Evolutionary conservation across 331 rosid genomes (phyloP), one percentile per base, ranked within the genome.

Genomic region (Rosa hybrid): DNA sequence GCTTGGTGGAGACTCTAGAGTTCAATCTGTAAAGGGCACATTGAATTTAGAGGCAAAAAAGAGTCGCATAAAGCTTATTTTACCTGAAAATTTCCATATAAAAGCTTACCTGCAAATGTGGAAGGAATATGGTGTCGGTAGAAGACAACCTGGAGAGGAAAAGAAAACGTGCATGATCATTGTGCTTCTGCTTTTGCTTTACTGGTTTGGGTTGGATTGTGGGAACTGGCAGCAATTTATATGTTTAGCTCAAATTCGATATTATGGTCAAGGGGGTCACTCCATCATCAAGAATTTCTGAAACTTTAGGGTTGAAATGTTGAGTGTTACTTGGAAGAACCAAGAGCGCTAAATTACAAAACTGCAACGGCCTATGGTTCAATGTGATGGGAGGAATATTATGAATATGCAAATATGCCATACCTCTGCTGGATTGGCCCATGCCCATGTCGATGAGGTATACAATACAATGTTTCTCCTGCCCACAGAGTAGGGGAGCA

Each of bases 121-220:
- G 67, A 53, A 53, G 78, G 68, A 74, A 74, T 74, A 54, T 54
- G 18, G 7, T 74, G 78, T 38, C 20, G 34, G 68, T 41, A 27
- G 60, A 12, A 54, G 51, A 74, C 54, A 74, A 74, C 46, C 51
- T 53, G 49, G 68, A 68, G 72, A 17, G 8, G 44, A 53, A 74
- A 4, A 9, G 63, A 38, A 8, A 50, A 11, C 11, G 62, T 17
- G 23, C 17, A 16, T 49, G 62, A 25, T 25, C 57, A 50, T 72
- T 49, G 25, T 25, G 34, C 30, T 50, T 50, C 30, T 41, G 72
- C 72, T n/a, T 59, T 2, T 68, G 68, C 42, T 63, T 68, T 68
- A 38, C 6, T 38, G 18, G 70, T 30, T 14, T 64, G 44, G 44
- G 70, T 64, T 25, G 68, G 18, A 12, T 62, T 12, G 60, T 17